Conservation (phyloP, 306 rosid species). For the Senna tora region DNA sequence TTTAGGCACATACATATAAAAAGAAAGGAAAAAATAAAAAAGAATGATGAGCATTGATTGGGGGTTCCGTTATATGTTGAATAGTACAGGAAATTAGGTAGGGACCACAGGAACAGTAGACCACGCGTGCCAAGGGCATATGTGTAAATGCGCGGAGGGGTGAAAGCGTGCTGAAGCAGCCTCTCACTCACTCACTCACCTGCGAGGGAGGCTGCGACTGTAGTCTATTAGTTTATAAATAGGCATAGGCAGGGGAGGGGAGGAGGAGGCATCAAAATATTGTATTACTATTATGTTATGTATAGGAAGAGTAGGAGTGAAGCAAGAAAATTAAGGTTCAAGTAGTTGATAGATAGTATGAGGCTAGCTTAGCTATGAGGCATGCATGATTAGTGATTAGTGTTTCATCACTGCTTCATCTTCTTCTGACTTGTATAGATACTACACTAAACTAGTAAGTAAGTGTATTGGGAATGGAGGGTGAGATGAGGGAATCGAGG, state of each 20-base stretch:
- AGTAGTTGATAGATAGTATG: conserved; percentile 21
- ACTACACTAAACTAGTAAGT: no score
- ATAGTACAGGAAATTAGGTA: conserved; percentile 11
- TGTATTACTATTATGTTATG: no score
- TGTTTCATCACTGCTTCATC: no score
- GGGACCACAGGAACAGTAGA: conserved; percentile 48
- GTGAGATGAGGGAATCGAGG: conserved; percentile 75
- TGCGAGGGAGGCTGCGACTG: conserved; percentile 35
- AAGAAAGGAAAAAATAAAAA: no score
- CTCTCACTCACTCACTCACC: conserved; percentile 56
- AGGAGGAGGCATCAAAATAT: conserved; percentile 41
- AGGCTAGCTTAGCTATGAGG: conserved; percentile 33
- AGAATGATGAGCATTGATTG: no score
- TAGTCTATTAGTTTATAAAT: conserved; percentile 50
- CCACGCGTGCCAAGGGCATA: conserved; percentile 62
- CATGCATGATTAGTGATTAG: conserved; percentile 24
- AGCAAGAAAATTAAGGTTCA: conserved; percentile 34
- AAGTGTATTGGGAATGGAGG: conserved; percentile 71
- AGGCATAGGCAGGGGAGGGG: conserved; percentile 16
- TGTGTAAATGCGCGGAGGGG: conserved; percentile 15
- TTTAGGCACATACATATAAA: no score
- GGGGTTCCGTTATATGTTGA: neutral
- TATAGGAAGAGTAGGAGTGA: conserved; percentile 25
- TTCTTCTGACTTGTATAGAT: no score
- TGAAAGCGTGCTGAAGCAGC: conserved; percentile 43